Evolutionary conservation across 2,329 filamentous ascomycete genomes (phyloP).

Genomic region (Chaetomium olivaceum): DNA sequence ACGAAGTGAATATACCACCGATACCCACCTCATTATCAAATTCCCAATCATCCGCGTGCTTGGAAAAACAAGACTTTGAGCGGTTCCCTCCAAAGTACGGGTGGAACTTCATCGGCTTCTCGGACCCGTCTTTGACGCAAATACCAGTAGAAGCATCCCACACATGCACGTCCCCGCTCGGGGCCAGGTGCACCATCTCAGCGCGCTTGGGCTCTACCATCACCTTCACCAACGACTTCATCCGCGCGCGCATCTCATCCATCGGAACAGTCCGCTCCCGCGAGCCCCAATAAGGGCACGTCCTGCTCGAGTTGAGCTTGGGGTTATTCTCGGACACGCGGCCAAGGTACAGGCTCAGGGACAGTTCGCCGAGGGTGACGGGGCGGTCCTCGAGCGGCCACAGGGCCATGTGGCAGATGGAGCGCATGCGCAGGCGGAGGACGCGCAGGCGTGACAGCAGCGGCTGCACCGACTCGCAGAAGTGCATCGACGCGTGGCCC

Average conservation of each 20-base stretch:
- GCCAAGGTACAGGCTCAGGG: slow-evolving; percentile 25
- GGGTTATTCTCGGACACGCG: slow-evolving; percentile 26
- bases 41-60: not conserved
- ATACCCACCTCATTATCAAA: not conserved
- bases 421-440: slow-evolving; percentile 20
- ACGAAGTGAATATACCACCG: not conserved
- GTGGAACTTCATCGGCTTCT: slow-evolving; percentile 14
- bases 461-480: slow-evolving; percentile 21
- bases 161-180: slow-evolving; percentile 24
- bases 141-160: slow-evolving; percentile 25
- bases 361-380: slow-evolving; percentile 23
- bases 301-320: slow-evolving; percentile 26
- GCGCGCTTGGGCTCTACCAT: slow-evolving; percentile 22
- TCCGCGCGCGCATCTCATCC: slow-evolving; percentile 15
- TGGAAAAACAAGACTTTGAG: not conserved
- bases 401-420: slow-evolving; percentile 24
- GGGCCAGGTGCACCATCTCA: slow-evolving; percentile 26
- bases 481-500: slow-evolving; percentile 15
- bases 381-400: not conserved
- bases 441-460: slow-evolving; percentile 19
- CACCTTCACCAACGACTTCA: slow-evolving; percentile 13
- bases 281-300: slow-evolving; percentile 9
- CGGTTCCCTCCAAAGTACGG: not conserved
- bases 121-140: slow-evolving; percentile 19
- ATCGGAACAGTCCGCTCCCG: slow-evolving; percentile 15